Evolutionary conservation across 148 eudicot species (phyloP).

Genomic region (Chenopodium formosanum): DNA sequence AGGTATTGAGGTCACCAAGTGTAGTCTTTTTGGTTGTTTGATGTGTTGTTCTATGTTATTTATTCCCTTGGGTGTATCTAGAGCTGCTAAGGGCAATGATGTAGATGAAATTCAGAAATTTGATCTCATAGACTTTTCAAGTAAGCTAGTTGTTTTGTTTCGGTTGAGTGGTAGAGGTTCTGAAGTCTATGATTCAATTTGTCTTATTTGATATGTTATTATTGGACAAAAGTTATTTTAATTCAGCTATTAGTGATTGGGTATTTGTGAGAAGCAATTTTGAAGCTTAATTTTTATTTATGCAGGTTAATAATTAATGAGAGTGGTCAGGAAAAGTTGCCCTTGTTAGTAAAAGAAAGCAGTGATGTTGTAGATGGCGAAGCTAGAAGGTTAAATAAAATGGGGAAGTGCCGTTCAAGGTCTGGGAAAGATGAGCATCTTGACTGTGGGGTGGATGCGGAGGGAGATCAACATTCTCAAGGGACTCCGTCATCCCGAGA

Average conservation of each 20-base stretch:
- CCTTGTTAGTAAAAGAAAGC: conserved; percentile 45
- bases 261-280: background rate
- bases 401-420: conserved; percentile 70
- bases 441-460: conserved; percentile 82
- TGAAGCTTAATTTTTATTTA: conserved; percentile 20
- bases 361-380: conserved; percentile 61
- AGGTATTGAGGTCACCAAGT: background rate
- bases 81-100: background rate
- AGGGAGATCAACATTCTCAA: conserved; percentile 83
- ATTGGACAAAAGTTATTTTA: background rate
- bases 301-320: conserved; percentile 55
- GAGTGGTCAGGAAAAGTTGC: conserved; percentile 39
- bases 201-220: background rate
- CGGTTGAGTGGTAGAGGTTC: background rate
- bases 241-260: background rate
- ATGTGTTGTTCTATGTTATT: background rate
- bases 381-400: conserved; percentile 54
- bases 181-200: background rate
- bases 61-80: background rate
- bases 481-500: conserved; percentile 78
- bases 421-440: conserved; percentile 66
- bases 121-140: background rate
- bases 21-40: background rate
- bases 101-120: background rate
- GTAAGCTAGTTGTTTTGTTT: background rate